These are phyloP conservation scores for Podospora australis DNA, from an alignment of 495 filamentous ascomycete species.

Conservation along the genomic window DNA sequence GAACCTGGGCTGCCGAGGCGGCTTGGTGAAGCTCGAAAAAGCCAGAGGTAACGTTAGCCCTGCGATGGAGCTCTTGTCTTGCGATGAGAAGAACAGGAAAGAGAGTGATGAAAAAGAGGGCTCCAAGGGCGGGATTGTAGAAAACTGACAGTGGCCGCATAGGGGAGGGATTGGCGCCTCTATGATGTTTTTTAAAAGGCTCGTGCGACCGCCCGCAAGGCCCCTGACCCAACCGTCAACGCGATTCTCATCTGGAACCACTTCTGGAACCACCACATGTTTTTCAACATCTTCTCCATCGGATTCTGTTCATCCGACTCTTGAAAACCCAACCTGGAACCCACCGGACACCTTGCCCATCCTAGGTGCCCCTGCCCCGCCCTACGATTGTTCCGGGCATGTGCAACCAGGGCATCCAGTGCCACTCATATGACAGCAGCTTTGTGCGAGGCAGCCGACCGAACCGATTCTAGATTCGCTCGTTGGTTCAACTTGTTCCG, in stretches of 20 bases:
- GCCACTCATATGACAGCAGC: no score
- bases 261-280: no score
- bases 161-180: slow-evolving; percentile 21
- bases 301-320: no score
- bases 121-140: slow-evolving; percentile 8
- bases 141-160: slow-evolving; percentile 9
- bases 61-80: no score
- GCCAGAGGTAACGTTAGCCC: slow-evolving; percentile 12
- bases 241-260: neutral
- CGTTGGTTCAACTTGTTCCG: no score
- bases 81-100: slow-evolving; percentile 2
- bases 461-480: slow-evolving; percentile 4
- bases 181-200: slow-evolving; percentile 3
- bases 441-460: slow-evolving; percentile 1
- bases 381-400: no score
- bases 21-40: slow-evolving; percentile 12
- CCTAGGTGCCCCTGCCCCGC: no score
- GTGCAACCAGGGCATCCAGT: no score
- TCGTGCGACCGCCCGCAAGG: slow-evolving; percentile 11
- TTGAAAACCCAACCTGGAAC: no score
- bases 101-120: slow-evolving; percentile 2
- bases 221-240: neutral
- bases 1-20: neutral
- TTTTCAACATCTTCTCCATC: neutral
- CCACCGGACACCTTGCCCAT: no score